Base-by-base conservation (phyloP, 495 filamentous ascomycete genomes). In the Daldinia decipiens region DNA sequence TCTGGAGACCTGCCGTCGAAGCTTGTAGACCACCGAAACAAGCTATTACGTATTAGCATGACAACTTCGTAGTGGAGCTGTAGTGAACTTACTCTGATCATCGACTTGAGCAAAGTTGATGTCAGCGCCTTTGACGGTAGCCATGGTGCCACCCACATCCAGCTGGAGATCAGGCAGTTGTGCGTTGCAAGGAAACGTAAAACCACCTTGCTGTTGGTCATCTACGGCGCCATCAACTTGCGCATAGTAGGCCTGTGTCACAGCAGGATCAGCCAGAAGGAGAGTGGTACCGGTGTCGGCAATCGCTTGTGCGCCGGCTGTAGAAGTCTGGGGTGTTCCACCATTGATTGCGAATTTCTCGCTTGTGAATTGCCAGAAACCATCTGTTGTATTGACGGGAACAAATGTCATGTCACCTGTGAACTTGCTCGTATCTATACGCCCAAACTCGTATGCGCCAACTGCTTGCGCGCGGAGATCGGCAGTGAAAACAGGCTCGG, bases 361-460 rank as follows among this genome's bases (percentile, higher is more conserved):
- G 24, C 90, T 88, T 4, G 85, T 74, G 71, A 93, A 90, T 73
- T 91, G 80, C 93, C 93, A 96, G 84, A 91, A 94, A 26, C 93
- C 93, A 11, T 82, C 77, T 1, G 84, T 82, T 12, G 79, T 80
- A 71, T 93, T 86, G 67, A 94, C 84, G 29, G 81, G 82, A 65
- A 91, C 81, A 75, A 90, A 94, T 11, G 81, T 80, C 73, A 95
- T 81, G 0, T 79, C 67, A 26, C 92, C 91, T 1, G 74, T 81
- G 79, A 91, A 94, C 76, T 92, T 89, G 71, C 73, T 79, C 2
- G 71, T 73, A 75, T 95, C 91, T 74, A 95, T 88, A 52, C 68
- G 78, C 26, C 93, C 93, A 77, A 95, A 95, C 62, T 93, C 89
- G 76, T 94, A 97, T 65, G 86, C 84, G 47, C 93, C 92, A 6